These are phyloP conservation scores for Carpinus viminea DNA, from an alignment of 306 rosid genomes.

Conservation along the genomic window DNA sequence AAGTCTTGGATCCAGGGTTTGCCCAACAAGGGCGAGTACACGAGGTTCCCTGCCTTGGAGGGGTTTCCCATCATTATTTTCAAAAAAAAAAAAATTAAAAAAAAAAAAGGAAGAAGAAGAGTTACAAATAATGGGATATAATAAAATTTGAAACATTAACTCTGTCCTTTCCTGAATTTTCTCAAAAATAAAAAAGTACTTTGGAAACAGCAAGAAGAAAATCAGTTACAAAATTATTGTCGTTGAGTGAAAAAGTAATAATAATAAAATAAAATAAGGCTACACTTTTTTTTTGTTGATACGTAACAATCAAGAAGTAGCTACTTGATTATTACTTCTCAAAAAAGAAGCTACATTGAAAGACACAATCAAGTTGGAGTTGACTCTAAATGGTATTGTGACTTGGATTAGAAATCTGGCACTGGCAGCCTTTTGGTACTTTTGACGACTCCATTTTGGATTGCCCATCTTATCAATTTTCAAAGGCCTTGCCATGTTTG, in stretches of 20 bases:
- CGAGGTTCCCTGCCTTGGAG: too few relatives aligned
- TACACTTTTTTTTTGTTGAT: too few relatives aligned
- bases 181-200: background rate
- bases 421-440: background rate
- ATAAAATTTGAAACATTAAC: background rate
- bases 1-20: too few relatives aligned
- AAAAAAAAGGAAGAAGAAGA: too few relatives aligned
- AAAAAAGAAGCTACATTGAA: background rate
- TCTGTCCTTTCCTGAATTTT: background rate
- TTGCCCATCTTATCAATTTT: background rate
- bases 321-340: too few relatives aligned
- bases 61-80: too few relatives aligned
- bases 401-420: background rate
- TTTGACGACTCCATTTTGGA: background rate
- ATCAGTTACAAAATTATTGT: too few relatives aligned
- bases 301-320: too few relatives aligned
- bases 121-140: background rate
- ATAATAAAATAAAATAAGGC: too few relatives aligned
- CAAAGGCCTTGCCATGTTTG: background rate
- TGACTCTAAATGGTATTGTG: background rate
- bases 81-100: too few relatives aligned
- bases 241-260: too few relatives aligned
- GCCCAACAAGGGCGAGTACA: too few relatives aligned
- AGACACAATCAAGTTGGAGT: background rate
- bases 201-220: background rate